Percentiles rank a stretch among this genome's conserved stretches.
phyloP scores from a whole-genome alignment of 78 protist species.

The Dictyostelium firmibasis region DNA sequence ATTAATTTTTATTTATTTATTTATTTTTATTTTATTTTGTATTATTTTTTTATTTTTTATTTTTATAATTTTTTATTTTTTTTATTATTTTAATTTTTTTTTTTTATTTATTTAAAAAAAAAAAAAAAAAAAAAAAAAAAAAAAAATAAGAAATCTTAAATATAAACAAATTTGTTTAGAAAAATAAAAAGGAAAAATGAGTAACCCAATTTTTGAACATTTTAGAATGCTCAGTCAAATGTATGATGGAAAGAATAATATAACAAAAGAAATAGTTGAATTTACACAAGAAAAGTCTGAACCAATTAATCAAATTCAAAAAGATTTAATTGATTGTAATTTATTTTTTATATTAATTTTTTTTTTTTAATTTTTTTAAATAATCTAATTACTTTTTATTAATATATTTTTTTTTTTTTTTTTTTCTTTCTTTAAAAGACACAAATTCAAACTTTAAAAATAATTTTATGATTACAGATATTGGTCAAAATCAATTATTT shows the following conservation, averaged over 20 bases:
- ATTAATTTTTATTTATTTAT: too few relatives aligned
- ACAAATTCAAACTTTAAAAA: background rate
- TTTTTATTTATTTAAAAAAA: too few relatives aligned
- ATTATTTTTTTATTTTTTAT: too few relatives aligned
- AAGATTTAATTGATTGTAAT: background rate
- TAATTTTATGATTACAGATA: background rate
- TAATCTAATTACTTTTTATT: background rate
- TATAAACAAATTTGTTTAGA: too few relatives aligned
- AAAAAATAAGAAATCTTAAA: too few relatives aligned
- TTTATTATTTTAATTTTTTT: too few relatives aligned
- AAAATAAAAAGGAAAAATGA: too few relatives aligned
- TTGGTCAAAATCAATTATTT: constrained; percentile 13
- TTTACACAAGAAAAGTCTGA: background rate
- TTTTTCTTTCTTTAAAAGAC: background rate
- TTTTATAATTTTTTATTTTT: background rate
- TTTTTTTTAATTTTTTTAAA: background rate
- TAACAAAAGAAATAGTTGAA: background rate
- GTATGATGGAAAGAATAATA: background rate
- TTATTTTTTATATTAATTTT: background rate
- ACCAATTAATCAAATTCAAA: background rate
- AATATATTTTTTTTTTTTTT: background rate
- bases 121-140: too few relatives aligned
- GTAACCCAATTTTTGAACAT: too few relatives aligned
- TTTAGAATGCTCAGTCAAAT: too few relatives aligned
- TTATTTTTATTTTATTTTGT: too few relatives aligned